Conservation (phyloP, 805 yeast genomes). For the Zygotorulaspora florentina region DNA sequence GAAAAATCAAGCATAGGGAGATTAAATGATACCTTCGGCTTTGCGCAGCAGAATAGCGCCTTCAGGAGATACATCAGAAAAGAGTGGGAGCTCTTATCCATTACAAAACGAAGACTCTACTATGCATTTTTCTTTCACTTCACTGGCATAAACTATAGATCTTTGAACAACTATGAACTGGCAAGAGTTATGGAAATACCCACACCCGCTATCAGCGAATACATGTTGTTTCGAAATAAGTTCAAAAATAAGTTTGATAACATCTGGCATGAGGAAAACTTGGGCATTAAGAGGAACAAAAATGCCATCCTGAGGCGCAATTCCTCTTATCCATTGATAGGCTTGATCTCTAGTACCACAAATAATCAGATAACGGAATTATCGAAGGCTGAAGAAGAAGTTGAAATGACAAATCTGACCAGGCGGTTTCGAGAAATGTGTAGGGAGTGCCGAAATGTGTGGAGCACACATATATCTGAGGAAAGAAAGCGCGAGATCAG, state of each 20-base stretch:
- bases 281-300: conserved; percentile 4
- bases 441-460: conserved; percentile 22
- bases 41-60: conserved; percentile 12
- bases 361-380: background rate
- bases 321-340: conserved; percentile 2
- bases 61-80: conserved; percentile 18
- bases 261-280: conserved; percentile 16
- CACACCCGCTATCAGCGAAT: conserved; percentile 25
- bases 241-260: conserved; percentile 20
- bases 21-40: conserved; percentile 7
- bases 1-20: background rate
- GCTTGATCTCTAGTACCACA: background rate
- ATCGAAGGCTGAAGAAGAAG: background rate
- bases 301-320: background rate
- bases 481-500: conserved; percentile 17
- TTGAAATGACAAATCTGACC: conserved; percentile 8
- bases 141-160: conserved; percentile 13
- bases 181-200: conserved; percentile 24
- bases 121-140: conserved; percentile 23
- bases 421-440: conserved; percentile 25
- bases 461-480: conserved; percentile 21
- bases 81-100: conserved; percentile 25
- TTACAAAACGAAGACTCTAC: conserved; percentile 21
- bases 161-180: conserved; percentile 18
- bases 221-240: conserved; percentile 24